These are phyloP conservation scores for Claviceps cyperi DNA, from an alignment of 2,329 filamentous ascomycete genomes.

Conservation along the genomic window DNA sequence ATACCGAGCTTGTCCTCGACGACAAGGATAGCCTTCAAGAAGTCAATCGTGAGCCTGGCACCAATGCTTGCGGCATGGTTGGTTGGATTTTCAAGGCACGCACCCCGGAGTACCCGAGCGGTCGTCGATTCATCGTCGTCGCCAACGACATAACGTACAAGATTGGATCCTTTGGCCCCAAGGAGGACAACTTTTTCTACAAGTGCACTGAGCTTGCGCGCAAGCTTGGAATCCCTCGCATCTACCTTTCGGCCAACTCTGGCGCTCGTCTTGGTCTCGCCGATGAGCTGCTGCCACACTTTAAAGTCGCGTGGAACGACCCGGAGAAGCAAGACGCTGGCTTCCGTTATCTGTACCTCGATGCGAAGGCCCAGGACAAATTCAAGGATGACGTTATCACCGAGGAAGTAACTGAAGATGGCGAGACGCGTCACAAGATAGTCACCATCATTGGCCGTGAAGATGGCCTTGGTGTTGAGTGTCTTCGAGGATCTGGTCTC, in stretches of 20 bases:
- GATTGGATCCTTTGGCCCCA: constrained; percentile 93
- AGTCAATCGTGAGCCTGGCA: constrained; percentile 86
- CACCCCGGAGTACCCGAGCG: constrained; percentile 88
- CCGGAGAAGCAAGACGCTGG: constrained; percentile 64
- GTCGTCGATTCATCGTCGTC: constrained; percentile 85
- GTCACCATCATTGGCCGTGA: constrained; percentile 85
- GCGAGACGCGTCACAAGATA: constrained; percentile 87
- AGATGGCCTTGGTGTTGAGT: constrained; percentile 95
- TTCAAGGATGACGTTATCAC: constrained; percentile 68
- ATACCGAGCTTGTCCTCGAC: constrained; percentile 86
- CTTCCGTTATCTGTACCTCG: constrained; percentile 95
- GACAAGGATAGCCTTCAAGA: constrained; percentile 85
- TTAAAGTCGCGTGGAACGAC: constrained; percentile 95
- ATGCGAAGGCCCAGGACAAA: constrained; percentile 68
- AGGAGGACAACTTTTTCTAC: constrained; percentile 96
- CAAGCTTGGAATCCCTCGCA: constrained; percentile 86
- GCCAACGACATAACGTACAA: constrained; percentile 99
- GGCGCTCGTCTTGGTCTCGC: constrained; percentile 94
- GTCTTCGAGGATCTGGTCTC: constrained; percentile 87
- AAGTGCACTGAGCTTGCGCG: constrained; percentile 96
- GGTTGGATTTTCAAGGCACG: constrained; percentile 92
- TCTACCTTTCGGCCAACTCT: constrained; percentile 97
- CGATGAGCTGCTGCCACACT: constrained; percentile 91
- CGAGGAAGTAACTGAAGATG: constrained; percentile 71
- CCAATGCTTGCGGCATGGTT: constrained; percentile 95